Evolutionary conservation across 306 rosid species (phyloP).

Genomic region (Ochetophila trinervis): DNA sequence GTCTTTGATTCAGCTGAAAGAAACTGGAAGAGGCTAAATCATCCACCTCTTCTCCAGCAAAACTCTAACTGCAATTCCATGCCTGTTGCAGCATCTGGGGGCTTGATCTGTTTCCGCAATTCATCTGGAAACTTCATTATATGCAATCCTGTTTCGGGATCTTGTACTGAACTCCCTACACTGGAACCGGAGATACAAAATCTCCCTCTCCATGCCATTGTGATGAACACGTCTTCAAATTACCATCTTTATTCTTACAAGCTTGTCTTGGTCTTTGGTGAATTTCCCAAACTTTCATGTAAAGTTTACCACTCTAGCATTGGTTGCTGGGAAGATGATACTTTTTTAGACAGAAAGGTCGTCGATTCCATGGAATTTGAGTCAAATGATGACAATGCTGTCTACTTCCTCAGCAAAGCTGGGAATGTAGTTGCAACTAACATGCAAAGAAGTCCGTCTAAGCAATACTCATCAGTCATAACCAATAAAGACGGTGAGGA

Average conservation of each 20-base stretch:
- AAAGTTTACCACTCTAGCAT: slow-evolving; percentile 48
- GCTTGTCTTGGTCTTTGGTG: slow-evolving; percentile 73
- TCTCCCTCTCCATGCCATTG: slow-evolving; percentile 72
- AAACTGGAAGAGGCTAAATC: slow-evolving; percentile 66
- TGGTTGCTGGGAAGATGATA: slow-evolving; percentile 69
- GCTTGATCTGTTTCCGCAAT: slow-evolving; percentile 77
- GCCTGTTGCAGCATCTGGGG: slow-evolving; percentile 90
- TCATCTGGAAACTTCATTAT: slow-evolving; percentile 47
- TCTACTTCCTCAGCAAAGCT: slow-evolving; percentile 79
- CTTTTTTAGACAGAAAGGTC: slow-evolving; percentile 37
- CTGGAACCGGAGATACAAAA: slow-evolving; percentile 33
- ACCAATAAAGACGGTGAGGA: slow-evolving; percentile 55
- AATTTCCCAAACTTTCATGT: slow-evolving; percentile 56
- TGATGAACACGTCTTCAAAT: slow-evolving; percentile 47
- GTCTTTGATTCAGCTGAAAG: slow-evolving; percentile 71
- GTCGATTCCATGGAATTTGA: slow-evolving; percentile 45
- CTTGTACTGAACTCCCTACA: slow-evolving; percentile 55
- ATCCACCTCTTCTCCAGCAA: slow-evolving; percentile 40
- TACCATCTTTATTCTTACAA: slow-evolving; percentile 36
- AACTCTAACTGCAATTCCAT: slow-evolving; percentile 42
- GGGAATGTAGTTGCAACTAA: slow-evolving; percentile 84
- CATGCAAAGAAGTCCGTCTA: slow-evolving; percentile 92
- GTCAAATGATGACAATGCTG: slow-evolving; percentile 61
- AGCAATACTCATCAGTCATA: slow-evolving; percentile 81
- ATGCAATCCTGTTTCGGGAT: slow-evolving; percentile 68